Percentiles rank a stretch among this genome's conserved stretches.
Evolutionary conservation across 768 basidiomycete species (phyloP).

Genomic region (Clitopilus hobsonii): DNA sequence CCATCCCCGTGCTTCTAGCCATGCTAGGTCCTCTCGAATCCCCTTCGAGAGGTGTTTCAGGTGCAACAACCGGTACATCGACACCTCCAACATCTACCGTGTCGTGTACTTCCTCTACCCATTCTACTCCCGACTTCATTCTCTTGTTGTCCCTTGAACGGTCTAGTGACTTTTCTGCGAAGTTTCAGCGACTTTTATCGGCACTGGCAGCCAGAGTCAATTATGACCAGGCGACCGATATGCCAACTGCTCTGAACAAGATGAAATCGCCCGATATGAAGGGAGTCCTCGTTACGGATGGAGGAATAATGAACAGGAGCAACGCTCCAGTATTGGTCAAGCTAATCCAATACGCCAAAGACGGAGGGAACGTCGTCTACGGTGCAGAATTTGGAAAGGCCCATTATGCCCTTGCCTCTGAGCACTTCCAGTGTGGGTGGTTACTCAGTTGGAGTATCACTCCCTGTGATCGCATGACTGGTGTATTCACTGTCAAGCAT

Average conservation of each 20-base stretch:
- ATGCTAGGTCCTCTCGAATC: conserved; percentile 34
- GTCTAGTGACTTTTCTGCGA: background rate
- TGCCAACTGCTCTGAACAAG: conserved; percentile 16
- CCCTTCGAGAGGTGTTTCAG: no score
- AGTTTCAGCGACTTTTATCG: background rate
- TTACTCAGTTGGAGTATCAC: conserved; percentile 32
- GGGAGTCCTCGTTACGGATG: conserved; percentile 32
- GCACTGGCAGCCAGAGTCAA: background rate
- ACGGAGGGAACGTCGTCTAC: conserved; percentile 31
- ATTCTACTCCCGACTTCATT: background rate
- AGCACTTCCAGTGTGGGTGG: conserved; percentile 28
- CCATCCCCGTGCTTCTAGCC: conserved; percentile 28
- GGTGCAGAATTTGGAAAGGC: conserved; percentile 27
- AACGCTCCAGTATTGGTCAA: conserved; percentile 26
- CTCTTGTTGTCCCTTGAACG: background rate
- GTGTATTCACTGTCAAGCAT: conserved; percentile 25
- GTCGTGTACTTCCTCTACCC: background rate
- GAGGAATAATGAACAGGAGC: conserved; percentile 23
- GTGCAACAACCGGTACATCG: no score
- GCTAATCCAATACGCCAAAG: conserved; percentile 28
- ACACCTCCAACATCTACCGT: background rate
- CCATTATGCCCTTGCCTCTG: conserved; percentile 16
- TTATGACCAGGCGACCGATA: conserved; percentile 5
- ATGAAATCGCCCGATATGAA: conserved; percentile 20
- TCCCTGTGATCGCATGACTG: conserved; percentile 33